Base-by-base conservation (phyloP, 371 early-diverging fungal species). In the Mucor mucedo region DNA sequence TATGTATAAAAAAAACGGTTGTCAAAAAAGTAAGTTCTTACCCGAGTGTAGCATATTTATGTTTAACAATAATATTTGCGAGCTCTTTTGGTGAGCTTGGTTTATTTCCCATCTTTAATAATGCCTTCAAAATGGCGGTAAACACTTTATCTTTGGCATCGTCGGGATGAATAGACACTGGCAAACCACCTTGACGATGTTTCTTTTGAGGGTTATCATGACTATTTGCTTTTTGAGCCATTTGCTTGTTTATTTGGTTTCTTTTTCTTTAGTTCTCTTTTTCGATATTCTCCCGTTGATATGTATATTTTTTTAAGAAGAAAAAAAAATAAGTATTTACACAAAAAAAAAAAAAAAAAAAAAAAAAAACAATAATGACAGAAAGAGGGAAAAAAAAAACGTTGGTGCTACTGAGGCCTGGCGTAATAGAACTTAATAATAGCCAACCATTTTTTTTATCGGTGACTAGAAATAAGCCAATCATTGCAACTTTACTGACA, bases 51-150 rank as follows among this genome's bases (percentile, higher is more conserved):
- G 92, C 87, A 71, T 92, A 86, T 72, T 87, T 83, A 68, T 91
- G 81, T 69, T 87, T 86, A 68, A 91, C 85, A 66, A 93, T 92
- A 45, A 84, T 84, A 58, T 84, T 87, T 55, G 91, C 87, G 54
- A 93, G 82, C 76, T 92, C 92, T 68, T 89, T 91, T 2, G 94
- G 93, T 28, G 91, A 89, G 58, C 89, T 87, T 29, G 94, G 94
- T 61, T 83, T 84, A 80, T 93, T 93, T 55, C 85, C 86, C 68
- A 87, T 83, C 47, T 84, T 82, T 44, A 90, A 73, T 44, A 93
- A 74, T 9, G 92, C 91, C 71, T 88, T 87, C 49, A 93, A 72
- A 62, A 93, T 91, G 47, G 93, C 94, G 5, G 90, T 86, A 67
- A 93, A 88, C 35, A 92, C 92, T 73, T 92, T 91, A 72, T 92